Conservation (phyloP, 2,329 filamentous ascomycete species). For the Fusarium papillatum region DNA sequence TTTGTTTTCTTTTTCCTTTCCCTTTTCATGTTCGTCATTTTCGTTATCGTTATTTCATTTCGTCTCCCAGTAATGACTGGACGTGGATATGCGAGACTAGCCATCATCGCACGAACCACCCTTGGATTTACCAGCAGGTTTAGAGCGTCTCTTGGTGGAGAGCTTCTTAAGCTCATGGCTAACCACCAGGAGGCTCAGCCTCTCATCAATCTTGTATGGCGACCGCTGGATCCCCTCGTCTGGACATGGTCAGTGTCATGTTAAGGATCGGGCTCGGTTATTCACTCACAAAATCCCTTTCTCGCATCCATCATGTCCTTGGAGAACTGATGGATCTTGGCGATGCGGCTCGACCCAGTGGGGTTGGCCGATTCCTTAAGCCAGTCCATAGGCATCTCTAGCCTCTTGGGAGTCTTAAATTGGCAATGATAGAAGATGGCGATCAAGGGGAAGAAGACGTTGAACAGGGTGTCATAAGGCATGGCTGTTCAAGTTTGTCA, state of each 20-base stretch:
- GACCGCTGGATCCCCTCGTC: slow-evolving; percentile 50
- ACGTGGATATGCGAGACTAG: slow-evolving; percentile 22
- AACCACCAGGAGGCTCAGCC: slow-evolving; percentile 52
- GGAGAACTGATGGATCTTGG: slow-evolving; percentile 44
- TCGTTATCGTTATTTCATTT: slow-evolving; percentile 19
- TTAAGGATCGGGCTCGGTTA: background rate
- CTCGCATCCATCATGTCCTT: slow-evolving; percentile 51
- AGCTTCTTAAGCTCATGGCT: slow-evolving; percentile 57
- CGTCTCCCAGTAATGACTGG: slow-evolving; percentile 34
- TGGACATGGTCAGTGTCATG: slow-evolving; percentile 38
- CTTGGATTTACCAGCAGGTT: slow-evolving; percentile 43
- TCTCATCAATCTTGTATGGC: slow-evolving; percentile 47
- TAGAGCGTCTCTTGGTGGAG: slow-evolving; percentile 49
- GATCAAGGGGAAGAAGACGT: slow-evolving; percentile 54
- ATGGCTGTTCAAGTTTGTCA: slow-evolving; percentile 30
- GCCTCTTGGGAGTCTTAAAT: slow-evolving; percentile 56
- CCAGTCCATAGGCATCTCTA: slow-evolving; percentile 55
- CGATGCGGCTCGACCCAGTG: slow-evolving; percentile 41
- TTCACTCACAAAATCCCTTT: slow-evolving; percentile 52
- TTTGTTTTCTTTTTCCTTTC: slow-evolving; percentile 15
- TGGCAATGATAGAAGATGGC: slow-evolving; percentile 57
- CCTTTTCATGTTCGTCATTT: background rate
- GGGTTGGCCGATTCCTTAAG: slow-evolving; percentile 48
- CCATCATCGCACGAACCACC: slow-evolving; percentile 43
- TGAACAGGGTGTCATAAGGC: slow-evolving; percentile 46